Evolutionary conservation across 2,329 filamentous ascomycete species (phyloP).

Genomic region (Mycosphaerella arachidis): DNA sequence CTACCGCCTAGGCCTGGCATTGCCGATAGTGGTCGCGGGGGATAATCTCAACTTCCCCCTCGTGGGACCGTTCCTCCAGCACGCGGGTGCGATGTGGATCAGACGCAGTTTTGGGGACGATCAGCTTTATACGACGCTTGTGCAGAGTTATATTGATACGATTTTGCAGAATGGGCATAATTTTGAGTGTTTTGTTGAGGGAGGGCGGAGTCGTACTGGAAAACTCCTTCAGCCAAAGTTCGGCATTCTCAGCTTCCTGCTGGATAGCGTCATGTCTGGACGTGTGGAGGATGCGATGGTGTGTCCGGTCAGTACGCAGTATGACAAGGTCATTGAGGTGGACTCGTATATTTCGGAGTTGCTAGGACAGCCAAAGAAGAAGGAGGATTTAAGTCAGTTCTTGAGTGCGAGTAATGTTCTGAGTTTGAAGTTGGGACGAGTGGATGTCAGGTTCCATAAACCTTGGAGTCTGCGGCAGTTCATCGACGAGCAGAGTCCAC

Average conservation of each 20-base stretch:
- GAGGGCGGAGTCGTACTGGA: constrained; percentile 84
- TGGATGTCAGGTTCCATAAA: constrained; percentile 93
- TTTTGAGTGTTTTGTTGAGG: constrained; percentile 96
- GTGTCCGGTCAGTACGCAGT: constrained; percentile 93
- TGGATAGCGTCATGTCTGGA: constrained; percentile 85
- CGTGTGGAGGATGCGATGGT: constrained; percentile 87
- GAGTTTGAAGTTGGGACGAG: constrained; percentile 80
- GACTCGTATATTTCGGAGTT: constrained; percentile 94
- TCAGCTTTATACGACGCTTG: constrained; percentile 81
- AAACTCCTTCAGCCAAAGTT: constrained; percentile 94
- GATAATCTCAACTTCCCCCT: constrained; percentile 95
- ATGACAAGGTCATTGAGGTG: constrained; percentile 98
- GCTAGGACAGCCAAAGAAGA: constrained; percentile 88
- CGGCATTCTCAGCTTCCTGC: constrained; percentile 83
- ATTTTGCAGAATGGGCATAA: constrained; percentile 87
- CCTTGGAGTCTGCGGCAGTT: constrained; percentile 88
- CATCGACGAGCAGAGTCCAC: constrained; percentile 67
- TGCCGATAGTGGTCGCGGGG: constrained; percentile 89
- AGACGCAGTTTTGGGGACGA: constrained; percentile 89
- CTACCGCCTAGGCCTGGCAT: constrained; percentile 80
- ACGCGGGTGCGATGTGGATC: constrained; percentile 97
- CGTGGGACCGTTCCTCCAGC: constrained; percentile 83
- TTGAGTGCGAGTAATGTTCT: constrained; percentile 84
- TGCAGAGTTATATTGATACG: constrained; percentile 93
- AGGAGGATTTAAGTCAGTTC: constrained; percentile 88